Evolutionary conservation across 2,329 filamentous ascomycete species (phyloP), one percentile per base, ranked within the genome.

Genomic region (Pyrenophora tritici-repentis): DNA sequence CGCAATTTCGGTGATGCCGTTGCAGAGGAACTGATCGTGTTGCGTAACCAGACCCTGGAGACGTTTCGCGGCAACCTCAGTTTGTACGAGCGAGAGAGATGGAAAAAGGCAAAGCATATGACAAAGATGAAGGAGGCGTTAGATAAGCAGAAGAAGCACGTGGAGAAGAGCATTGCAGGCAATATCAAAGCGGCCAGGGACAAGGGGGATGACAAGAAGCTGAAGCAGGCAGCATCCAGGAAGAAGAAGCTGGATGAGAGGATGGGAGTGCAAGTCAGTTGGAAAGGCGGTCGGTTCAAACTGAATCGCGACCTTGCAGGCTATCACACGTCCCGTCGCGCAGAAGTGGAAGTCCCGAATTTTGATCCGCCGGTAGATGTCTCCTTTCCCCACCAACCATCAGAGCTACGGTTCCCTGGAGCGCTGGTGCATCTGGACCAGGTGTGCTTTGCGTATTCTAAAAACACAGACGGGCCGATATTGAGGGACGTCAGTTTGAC

Each of bases 171-270:
- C 0, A 91, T 95, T 42, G 80, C 83, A 16, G 83, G 86, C 52
- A 93, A 89, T 59, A 82, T 91, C 64, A 87, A 86, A 58, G 83
- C 87, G 16, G 91, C 89, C 6, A 89, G 87, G 68, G 85, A 86
- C 40, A 87, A 86, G 20, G 89, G 90, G 24, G 90, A 95, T 65
- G 87, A 91, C 61, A 93, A 93, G 68, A 92, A 91, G 69, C 79
- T 95, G 2, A 85, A 89, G n/a, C 89, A 92, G 76, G 90, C 90
- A 3, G 92, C 91, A 56, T 90, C 87, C 4, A 81, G 90, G 1
- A 89, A 92, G 75, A 93, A 91, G 78, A 92, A 91, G 68, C 80
- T 95, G 1, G 90, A 95, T 49, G 87, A 94, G 47, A 80, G 90
- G 5, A 89, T 86, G 84, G 91, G 90, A 0, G 72, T 95, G 62